Evolutionary conservation across 1,139 yeast genomes (phyloP).

Genomic region (Geotrichum restrictum): DNA sequence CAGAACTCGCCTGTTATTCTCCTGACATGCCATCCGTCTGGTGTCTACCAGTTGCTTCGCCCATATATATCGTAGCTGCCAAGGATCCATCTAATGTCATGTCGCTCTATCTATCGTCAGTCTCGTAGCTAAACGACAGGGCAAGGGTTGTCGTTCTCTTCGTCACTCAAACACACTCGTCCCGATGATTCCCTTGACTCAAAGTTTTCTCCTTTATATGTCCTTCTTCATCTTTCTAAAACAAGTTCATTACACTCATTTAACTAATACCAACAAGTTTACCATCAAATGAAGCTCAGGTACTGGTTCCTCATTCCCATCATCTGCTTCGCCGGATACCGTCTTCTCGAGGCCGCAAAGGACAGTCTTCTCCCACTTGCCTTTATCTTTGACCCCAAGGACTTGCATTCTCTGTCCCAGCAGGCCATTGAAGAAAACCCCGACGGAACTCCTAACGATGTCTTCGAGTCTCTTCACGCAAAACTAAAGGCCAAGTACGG

Average conservation of each 20-base stretch:
- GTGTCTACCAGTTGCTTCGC: too few relatives aligned
- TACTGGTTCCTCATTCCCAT: conserved; percentile 10
- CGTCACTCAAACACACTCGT: too few relatives aligned
- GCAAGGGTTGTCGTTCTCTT: not conserved
- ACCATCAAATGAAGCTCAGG: conserved; percentile 14
- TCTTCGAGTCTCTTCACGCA: conserved; percentile 58
- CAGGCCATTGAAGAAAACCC: conserved; percentile 51
- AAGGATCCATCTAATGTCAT: too few relatives aligned
- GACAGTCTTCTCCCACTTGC: conserved; percentile 48
- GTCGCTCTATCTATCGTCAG: too few relatives aligned
- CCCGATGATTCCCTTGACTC: too few relatives aligned
- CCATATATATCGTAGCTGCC: too few relatives aligned
- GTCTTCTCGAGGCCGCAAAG: conserved; percentile 22
- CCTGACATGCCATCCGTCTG: too few relatives aligned
- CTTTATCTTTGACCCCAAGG: conserved; percentile 55
- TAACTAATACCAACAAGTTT: too few relatives aligned
- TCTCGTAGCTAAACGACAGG: not conserved
- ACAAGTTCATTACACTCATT: too few relatives aligned
- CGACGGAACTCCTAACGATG: conserved; percentile 54
- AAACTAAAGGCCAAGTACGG: conserved; percentile 63
- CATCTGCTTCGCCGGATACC: conserved; percentile 3
- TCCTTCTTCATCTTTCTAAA: too few relatives aligned
- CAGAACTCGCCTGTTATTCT: too few relatives aligned
- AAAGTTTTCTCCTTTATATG: too few relatives aligned
- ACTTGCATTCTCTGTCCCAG: conserved; percentile 46